Evolutionary conservation across 768 basidiomycete species (phyloP).

Genomic region (Gloeopeniophorella convolvens): DNA sequence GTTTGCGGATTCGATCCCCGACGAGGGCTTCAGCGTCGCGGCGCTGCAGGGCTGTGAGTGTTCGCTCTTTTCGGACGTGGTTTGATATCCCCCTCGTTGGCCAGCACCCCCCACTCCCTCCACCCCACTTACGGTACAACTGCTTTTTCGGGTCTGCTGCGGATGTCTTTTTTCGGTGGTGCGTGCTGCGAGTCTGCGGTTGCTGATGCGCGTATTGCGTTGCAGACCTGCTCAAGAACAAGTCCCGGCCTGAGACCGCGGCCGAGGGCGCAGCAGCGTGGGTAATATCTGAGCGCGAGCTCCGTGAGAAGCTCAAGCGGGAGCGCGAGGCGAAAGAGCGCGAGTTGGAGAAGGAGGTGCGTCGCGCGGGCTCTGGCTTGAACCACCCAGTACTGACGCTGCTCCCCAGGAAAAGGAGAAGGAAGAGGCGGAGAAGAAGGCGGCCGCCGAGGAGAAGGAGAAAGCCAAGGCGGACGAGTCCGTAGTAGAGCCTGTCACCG

Average conservation of each 20-base stretch:
- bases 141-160: constrained; percentile 13
- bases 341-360: constrained; percentile 61
- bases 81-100: constrained; percentile 22
- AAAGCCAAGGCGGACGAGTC: constrained; percentile 23
- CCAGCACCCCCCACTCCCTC: constrained; percentile 11
- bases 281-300: constrained; percentile 70
- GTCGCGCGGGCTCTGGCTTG: constrained; percentile 24
- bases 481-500: constrained; percentile 20
- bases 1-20: constrained; percentile 79
- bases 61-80: constrained; percentile 15
- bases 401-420: constrained; percentile 46
- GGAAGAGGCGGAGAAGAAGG: constrained; percentile 60
- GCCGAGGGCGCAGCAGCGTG: constrained; percentile 60
- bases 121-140: constrained; percentile 9
- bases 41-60: constrained; percentile 85
- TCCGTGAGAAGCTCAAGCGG: constrained; percentile 63
- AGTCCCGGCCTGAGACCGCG: constrained; percentile 73
- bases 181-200: constrained; percentile 22
- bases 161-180: too few relatives aligned
- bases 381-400: constrained; percentile 7
- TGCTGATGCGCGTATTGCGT: constrained; percentile 15
- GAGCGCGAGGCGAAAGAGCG: constrained; percentile 69
- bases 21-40: constrained; percentile 84
- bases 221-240: constrained; percentile 75
- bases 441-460: constrained; percentile 39